Evolutionary conservation across 1,284 basidiomycete species (phyloP).

Genomic region (Ceratobasidium sp.): DNA sequence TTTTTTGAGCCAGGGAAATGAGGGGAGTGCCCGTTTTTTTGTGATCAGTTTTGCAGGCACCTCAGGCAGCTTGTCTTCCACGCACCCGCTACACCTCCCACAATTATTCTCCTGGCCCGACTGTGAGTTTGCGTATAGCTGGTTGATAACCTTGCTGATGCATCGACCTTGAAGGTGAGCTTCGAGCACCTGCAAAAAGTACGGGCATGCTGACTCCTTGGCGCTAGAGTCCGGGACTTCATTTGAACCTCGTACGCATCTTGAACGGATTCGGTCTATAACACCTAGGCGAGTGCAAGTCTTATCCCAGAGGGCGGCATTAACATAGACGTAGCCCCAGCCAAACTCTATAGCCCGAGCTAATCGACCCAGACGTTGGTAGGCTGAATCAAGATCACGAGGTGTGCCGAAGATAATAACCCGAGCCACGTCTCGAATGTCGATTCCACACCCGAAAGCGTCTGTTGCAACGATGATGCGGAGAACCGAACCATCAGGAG

Average conservation of each 20-base stretch:
- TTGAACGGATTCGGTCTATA: not conserved
- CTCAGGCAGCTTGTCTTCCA: not conserved
- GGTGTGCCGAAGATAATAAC: conserved; percentile 2
- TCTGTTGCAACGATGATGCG: not conserved
- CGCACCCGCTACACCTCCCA: conserved; percentile 1
- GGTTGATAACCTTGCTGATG: not conserved
- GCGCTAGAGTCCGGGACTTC: not conserved
- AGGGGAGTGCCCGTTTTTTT: not conserved
- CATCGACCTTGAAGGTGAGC: not conserved
- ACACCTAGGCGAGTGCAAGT: not conserved
- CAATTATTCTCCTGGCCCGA: not conserved
- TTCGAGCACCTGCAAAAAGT: not conserved
- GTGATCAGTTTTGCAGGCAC: not conserved
- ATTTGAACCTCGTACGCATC: not conserved
- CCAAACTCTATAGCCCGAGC: not conserved
- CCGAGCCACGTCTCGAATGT: not conserved
- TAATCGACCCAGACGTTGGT: not conserved
- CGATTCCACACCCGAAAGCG: not conserved
- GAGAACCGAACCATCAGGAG: not conserved
- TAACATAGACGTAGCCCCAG: not conserved
- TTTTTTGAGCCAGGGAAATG: not conserved
- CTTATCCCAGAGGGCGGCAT: not conserved
- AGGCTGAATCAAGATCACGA: not conserved
- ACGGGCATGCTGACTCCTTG: not conserved
- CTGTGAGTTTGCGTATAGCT: not conserved